Conservation (phyloP, 371 early-diverging fungal species). For the Rhizopus sp. region DNA sequence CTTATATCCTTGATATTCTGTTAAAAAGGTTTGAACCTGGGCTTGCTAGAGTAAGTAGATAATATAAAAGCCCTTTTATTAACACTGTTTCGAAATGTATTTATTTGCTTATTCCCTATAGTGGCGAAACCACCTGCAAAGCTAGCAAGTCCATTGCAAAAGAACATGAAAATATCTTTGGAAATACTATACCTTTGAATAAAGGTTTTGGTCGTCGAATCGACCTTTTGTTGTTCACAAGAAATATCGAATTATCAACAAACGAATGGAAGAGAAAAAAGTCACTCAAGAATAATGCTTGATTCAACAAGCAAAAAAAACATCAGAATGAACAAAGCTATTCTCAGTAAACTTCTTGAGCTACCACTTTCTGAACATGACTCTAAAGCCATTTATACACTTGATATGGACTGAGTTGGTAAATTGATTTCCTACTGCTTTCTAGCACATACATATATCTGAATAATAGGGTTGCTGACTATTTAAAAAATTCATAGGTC, state of each 20-base stretch:
- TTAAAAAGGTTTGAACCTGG: conserved; percentile 19
- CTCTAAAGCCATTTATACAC: conserved; percentile 12
- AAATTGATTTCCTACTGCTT: conserved; percentile 15
- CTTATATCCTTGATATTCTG: conserved; percentile 19
- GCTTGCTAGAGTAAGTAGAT: conserved; percentile 21
- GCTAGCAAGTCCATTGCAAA: conserved; percentile 23
- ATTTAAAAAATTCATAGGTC: conserved; percentile 20
- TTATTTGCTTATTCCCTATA: conserved; percentile 7
- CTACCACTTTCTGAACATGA: conserved; percentile 17
- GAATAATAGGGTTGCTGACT: conserved; percentile 16
- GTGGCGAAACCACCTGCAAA: conserved; percentile 19
- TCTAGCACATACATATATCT: conserved; percentile 20
- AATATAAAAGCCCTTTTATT: conserved; percentile 22
- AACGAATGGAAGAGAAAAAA: conserved; percentile 25
- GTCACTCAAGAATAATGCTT: conserved; percentile 16
- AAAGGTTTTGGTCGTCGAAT: conserved; percentile 21
- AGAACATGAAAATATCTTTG: conserved; percentile 20
- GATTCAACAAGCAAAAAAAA: conserved; percentile 24
- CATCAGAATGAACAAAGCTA: conserved; percentile 27
- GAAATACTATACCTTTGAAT: conserved; percentile 20
- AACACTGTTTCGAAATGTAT: conserved; percentile 17
- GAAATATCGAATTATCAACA: conserved; percentile 23
- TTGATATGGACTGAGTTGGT: conserved; percentile 19
- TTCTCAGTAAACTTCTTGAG: conserved; percentile 21
- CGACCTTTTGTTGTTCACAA: conserved; percentile 17